phyloP scores from a whole-genome alignment of 306 rosid genomes.

The Sesbania bispinosa region DNA sequence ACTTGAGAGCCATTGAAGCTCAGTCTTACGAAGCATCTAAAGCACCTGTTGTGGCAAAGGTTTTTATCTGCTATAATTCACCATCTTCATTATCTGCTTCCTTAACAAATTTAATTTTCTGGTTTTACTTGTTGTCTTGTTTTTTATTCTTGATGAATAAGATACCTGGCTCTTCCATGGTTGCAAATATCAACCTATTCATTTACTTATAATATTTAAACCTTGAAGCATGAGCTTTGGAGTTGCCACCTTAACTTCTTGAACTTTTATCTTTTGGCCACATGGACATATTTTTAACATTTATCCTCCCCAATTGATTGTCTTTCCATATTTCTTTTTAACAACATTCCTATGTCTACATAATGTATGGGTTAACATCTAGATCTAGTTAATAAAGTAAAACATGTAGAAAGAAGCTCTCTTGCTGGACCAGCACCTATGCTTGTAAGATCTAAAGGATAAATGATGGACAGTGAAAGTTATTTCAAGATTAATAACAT shows the following conservation, averaged over 20 bases:
- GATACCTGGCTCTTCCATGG: conserved; percentile 46
- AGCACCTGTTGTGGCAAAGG: conserved; percentile 54
- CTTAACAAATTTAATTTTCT: background rate
- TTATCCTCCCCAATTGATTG: too few species aligned
- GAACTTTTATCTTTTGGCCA: too few species aligned
- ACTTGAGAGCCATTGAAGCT: conserved; percentile 44
- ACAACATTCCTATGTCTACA: too few species aligned
- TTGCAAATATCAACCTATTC: conserved; percentile 34
- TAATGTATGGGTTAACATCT: too few species aligned
- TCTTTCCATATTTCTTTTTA: too few species aligned
- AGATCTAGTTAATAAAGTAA: conserved; percentile 41
- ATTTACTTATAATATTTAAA: background rate
- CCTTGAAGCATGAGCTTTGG: too few species aligned
- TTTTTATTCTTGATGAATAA: conserved; percentile 17
- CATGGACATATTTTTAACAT: too few species aligned
- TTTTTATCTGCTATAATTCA: conserved; percentile 1
- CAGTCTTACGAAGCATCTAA: conserved; percentile 48
- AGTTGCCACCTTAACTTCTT: too few species aligned
- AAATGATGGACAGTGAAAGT: background rate
- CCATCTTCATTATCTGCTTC: background rate
- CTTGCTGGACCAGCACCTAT: conserved; percentile 44
- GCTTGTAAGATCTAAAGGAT: conserved; percentile 38
- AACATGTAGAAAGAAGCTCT: conserved; percentile 40
- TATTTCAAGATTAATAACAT: background rate
- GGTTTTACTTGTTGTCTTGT: background rate